phyloP scores from a whole-genome alignment of 495 filamentous ascomycete species.

The Xylaria bambusicola region DNA sequence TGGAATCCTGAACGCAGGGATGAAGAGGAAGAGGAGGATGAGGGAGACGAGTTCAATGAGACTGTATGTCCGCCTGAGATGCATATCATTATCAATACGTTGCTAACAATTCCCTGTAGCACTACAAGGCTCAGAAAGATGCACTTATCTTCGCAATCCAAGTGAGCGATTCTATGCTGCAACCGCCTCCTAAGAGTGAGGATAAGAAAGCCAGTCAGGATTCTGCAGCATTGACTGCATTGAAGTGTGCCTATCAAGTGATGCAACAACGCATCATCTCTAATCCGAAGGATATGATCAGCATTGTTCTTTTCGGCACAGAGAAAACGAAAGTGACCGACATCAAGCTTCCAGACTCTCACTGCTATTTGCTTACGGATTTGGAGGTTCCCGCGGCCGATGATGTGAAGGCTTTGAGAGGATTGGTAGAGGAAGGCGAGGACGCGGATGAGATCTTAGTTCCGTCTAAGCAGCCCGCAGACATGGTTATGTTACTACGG shows the following conservation, averaged over 20 bases:
- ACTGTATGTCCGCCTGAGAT: slow-evolving; percentile 46
- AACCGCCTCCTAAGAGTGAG: slow-evolving; percentile 60
- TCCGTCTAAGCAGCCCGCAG: slow-evolving; percentile 67
- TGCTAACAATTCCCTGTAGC: slow-evolving; percentile 53
- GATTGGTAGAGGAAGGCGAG: slow-evolving; percentile 69
- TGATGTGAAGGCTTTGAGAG: slow-evolving; percentile 79
- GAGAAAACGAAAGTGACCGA: slow-evolving; percentile 80
- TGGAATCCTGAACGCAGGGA: slow-evolving; percentile 49
- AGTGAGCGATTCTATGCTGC: slow-evolving; percentile 87
- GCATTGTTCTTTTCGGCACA: slow-evolving; percentile 91
- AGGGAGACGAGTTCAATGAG: slow-evolving; percentile 65
- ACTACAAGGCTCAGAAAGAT: slow-evolving; percentile 92
- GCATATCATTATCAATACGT: neutral
- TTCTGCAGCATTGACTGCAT: slow-evolving; percentile 73
- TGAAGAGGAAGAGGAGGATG: slow-evolving; percentile 66
- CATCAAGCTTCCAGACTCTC: slow-evolving; percentile 71
- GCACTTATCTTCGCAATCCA: slow-evolving; percentile 96
- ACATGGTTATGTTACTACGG: slow-evolving; percentile 90
- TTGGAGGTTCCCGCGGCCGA: slow-evolving; percentile 83
- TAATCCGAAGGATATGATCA: slow-evolving; percentile 96
- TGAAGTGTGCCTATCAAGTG: slow-evolving; percentile 91
- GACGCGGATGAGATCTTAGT: slow-evolving; percentile 70
- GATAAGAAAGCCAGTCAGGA: slow-evolving; percentile 73
- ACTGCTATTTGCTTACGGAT: slow-evolving; percentile 91
- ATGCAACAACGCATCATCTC: slow-evolving; percentile 99